Base-by-base conservation (phyloP, 108 stramenopile species). In the Nitzschia sp. region DNA sequence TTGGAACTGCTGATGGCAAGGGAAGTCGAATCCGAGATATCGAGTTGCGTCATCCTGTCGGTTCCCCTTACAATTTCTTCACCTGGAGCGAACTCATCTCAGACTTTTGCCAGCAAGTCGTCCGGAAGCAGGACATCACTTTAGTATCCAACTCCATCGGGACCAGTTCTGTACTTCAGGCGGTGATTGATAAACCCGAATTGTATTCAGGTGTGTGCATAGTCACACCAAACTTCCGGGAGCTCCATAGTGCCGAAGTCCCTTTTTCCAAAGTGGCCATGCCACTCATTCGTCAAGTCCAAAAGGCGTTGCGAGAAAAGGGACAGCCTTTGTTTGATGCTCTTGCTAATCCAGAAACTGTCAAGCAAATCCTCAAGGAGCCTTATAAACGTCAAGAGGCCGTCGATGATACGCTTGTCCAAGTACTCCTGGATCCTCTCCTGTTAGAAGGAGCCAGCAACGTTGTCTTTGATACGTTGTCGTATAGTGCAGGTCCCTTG, bases 121-220 rank as follows among this genome's bases (percentile, higher is more conserved):
- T 95, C 26, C 59, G 34, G 31, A 53, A 72, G 3, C 23, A 70
- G 34, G 55, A 75, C 33, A 84, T 91, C 26, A 92, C 88, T 50
- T 66, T 98, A 15, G 88, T 96, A 3, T 86, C 88, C 75, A 98
- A 98, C 76, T 93, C 90, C 30, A 96, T 98, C 59, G 96, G 97
- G 3, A 86, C 90, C 34, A 89, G 91, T 55, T 80, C 80, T 1
- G 79, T 87, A 32, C 79, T 98, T 27, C 96, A 97, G 78, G 85
- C 91, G 19, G 88, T 92, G 9, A 66, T 97, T 9, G 93, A 96
- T 65, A 63, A 84, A 23, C 92, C 94, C 0, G 52, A 86, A 25
- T 45, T 93, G 22, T 91, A 76, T 64, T 73, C 69, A n/a, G 90
- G 90, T 6, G 77, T 80, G n/a, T 78, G 90, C 30, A 55, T 89